Conservation (phyloP, 768 basidiomycete species). For the Tylopilus sp. region DNA sequence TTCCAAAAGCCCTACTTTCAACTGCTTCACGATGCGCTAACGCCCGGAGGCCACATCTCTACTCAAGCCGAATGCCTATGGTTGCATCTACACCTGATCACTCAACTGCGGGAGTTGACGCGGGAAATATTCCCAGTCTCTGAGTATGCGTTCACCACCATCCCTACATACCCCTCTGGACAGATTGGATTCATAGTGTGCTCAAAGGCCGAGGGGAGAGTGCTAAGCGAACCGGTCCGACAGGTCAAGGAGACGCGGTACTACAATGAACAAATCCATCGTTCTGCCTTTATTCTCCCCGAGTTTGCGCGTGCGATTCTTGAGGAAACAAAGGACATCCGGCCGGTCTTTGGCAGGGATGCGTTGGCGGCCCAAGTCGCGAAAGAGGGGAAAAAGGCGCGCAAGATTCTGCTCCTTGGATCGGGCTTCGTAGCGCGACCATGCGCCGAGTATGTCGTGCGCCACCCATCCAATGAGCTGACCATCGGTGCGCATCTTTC, state of each 20-base stretch:
- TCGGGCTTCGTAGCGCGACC: constrained; percentile 94
- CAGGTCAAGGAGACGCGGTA: constrained; percentile 70
- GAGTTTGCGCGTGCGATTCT: constrained; percentile 80
- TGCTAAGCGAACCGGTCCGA: constrained; percentile 71
- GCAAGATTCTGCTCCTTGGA: constrained; percentile 81
- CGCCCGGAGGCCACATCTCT: constrained; percentile 87
- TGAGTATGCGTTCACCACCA: constrained; percentile 93
- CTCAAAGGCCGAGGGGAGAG: constrained; percentile 68
- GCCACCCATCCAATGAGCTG: constrained; percentile 74
- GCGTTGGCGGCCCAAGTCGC: constrained; percentile 40
- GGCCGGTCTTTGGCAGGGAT: constrained; percentile 72
- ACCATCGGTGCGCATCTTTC: constrained; percentile 63
- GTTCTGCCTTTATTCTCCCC: constrained; percentile 81
- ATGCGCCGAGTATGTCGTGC: constrained; percentile 89
- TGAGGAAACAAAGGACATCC: constrained; percentile 65
- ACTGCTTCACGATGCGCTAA: constrained; percentile 84
- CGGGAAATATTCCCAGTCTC: constrained; percentile 71
- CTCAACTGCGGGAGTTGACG: constrained; percentile 65
- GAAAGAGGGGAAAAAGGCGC: constrained; percentile 49
- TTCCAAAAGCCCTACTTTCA: constrained; percentile 98
- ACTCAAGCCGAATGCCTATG: constrained; percentile 96
- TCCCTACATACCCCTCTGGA: constrained; percentile 98
- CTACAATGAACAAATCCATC: constrained; percentile 82
- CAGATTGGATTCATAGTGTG: constrained; percentile 94
- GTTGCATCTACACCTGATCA: constrained; percentile 88